Conservation (phyloP, 73 alveolate genomes). For the Paramecium bursaria region DNA sequence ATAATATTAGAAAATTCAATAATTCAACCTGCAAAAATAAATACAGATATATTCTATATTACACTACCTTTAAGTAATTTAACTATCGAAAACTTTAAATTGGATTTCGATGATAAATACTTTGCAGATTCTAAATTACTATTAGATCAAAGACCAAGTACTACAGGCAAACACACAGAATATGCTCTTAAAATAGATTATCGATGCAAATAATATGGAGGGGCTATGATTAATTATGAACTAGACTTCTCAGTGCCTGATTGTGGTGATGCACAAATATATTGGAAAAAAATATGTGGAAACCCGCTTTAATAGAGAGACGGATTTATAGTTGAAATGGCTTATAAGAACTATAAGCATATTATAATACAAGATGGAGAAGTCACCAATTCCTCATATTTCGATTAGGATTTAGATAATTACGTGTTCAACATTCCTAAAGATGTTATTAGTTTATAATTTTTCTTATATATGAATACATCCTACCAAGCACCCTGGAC, state of each 20-base stretch:
- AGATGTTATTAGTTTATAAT: neutral
- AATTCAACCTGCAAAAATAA: constrained; percentile 6
- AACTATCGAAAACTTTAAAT: constrained; percentile 8
- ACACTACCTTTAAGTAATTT: neutral
- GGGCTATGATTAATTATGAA: constrained; percentile 29
- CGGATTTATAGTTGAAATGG: constrained; percentile 33
- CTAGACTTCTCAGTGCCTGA: constrained; percentile 5
- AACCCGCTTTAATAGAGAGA: constrained; percentile 36
- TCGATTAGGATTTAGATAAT: constrained; percentile 36
- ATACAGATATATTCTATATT: constrained; percentile 10
- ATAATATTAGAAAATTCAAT: constrained; percentile 20
- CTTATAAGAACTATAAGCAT: constrained; percentile 14
- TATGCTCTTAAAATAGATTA: constrained; percentile 29
- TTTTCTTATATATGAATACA: constrained; percentile 25
- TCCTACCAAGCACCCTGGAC: neutral
- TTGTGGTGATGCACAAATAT: constrained; percentile 41
- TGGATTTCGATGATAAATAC: constrained; percentile 31
- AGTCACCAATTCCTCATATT: constrained; percentile 34
- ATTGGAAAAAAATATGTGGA: constrained; percentile 54
- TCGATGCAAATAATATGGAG: constrained; percentile 41
- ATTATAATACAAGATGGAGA: neutral
- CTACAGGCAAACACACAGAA: constrained; percentile 20
- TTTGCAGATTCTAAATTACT: constrained; percentile 12
- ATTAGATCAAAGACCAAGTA: constrained; percentile 31
- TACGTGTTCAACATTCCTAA: constrained; percentile 46